Conservation (phyloP, 2,329 filamentous ascomycete species). For the Fusarium dlaminii region DNA sequence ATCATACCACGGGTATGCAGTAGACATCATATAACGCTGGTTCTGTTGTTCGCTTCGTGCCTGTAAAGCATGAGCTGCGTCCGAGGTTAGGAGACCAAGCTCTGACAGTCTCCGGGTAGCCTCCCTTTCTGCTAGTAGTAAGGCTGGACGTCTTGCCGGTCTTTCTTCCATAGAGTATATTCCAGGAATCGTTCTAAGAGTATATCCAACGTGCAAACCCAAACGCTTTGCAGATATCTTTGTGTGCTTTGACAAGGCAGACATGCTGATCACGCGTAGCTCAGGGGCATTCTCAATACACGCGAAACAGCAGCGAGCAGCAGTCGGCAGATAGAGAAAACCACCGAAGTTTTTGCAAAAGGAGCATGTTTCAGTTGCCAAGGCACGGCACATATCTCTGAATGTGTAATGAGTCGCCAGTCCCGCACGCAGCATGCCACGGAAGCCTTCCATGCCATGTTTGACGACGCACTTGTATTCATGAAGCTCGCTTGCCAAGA, state of each 20-base stretch:
- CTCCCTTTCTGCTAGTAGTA: background rate
- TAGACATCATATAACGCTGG: background rate
- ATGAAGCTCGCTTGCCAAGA: background rate
- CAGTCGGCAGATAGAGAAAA: background rate
- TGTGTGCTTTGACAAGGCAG: background rate
- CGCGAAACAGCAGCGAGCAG: background rate
- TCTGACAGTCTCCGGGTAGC: background rate
- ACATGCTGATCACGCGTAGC: background rate
- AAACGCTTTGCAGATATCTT: background rate
- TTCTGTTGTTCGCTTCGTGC: background rate
- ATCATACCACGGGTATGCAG: background rate
- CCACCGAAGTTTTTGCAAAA: background rate
- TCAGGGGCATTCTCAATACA: background rate
- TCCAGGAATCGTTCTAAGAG: background rate
- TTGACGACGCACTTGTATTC: background rate
- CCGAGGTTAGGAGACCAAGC: background rate
- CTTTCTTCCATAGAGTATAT: background rate
- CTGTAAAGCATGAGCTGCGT: accelerated
- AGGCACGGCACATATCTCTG: background rate
- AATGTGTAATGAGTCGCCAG: background rate
- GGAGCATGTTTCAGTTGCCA: background rate
- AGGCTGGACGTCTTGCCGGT: background rate
- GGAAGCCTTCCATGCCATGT: background rate
- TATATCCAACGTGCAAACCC: accelerated
- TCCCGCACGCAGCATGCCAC: background rate